These are phyloP conservation scores for Dendrothele bispora DNA, from an alignment of 768 basidiomycete genomes.

Conservation along the genomic window DNA sequence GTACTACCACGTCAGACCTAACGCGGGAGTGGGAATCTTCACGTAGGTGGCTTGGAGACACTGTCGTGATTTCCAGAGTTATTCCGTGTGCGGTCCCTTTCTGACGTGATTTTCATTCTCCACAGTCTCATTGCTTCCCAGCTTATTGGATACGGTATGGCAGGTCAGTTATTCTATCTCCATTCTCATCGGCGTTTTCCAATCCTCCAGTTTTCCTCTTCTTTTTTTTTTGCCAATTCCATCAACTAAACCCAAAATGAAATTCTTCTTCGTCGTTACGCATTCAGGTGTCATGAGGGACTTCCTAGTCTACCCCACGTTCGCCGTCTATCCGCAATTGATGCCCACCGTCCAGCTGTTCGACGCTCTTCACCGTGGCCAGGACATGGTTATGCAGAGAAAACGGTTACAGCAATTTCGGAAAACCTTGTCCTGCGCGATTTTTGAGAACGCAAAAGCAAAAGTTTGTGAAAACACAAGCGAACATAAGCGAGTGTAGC, in stretches of 20 bases:
- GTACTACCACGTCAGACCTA: slow-evolving; percentile 44
- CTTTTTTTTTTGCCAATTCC: too few species aligned
- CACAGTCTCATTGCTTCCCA: slow-evolving; percentile 33
- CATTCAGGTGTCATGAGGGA: slow-evolving; percentile 42
- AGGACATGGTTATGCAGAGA: slow-evolving; percentile 41
- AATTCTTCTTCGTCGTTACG: too few species aligned
- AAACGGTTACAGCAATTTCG: too few species aligned
- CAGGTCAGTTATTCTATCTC: slow-evolving; percentile 20
- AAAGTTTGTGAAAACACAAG: too few species aligned
- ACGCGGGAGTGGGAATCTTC: slow-evolving; percentile 40
- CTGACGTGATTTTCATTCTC: slow-evolving; percentile 10
- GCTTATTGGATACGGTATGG: slow-evolving; percentile 38
- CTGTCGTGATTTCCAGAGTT: too few species aligned
- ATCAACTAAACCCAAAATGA: too few species aligned
- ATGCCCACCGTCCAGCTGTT: slow-evolving; percentile 37
- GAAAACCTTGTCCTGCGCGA: too few species aligned
- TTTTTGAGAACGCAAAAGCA: too few species aligned
- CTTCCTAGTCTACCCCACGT: slow-evolving; percentile 54
- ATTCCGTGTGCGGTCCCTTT: neutral
- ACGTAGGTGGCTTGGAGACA: slow-evolving; percentile 24
- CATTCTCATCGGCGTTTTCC: neutral
- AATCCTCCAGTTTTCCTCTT: too few species aligned
- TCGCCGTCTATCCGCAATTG: slow-evolving; percentile 42
- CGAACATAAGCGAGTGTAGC: too few species aligned
- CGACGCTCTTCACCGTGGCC: slow-evolving; percentile 45